These are phyloP conservation scores for Ceratocystis smalleyi DNA, from an alignment of 2,329 filamentous ascomycete genomes.

Conservation along the genomic window DNA sequence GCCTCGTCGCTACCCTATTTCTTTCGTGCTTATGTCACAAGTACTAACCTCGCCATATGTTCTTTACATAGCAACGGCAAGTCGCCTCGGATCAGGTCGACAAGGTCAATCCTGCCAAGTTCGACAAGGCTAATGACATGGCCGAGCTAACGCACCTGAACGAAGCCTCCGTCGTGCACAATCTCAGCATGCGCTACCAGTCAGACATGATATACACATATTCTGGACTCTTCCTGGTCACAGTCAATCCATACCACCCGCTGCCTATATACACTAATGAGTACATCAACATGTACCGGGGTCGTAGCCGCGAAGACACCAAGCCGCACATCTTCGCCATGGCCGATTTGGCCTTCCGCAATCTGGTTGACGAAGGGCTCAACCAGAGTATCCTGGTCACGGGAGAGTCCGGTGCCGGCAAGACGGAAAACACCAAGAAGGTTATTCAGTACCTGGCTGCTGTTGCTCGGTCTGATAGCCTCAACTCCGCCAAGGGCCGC, in stretches of 20 bases:
- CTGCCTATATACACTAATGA: slow-evolving; percentile 92
- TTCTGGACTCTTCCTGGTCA: slow-evolving; percentile 89
- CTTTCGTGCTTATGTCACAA: too few relatives aligned
- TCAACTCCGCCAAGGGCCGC: slow-evolving; percentile 48
- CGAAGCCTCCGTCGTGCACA: slow-evolving; percentile 94
- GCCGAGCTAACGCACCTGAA: slow-evolving; percentile 95
- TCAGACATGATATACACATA: slow-evolving; percentile 97
- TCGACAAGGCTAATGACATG: slow-evolving; percentile 99
- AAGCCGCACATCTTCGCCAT: slow-evolving; percentile 96
- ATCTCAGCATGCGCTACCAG: slow-evolving; percentile 87
- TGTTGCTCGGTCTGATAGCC: slow-evolving; percentile 71
- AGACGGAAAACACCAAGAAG: slow-evolving; percentile 98
- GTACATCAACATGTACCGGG: slow-evolving; percentile 97
- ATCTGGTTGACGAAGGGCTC: slow-evolving; percentile 81
- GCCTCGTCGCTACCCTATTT: too few relatives aligned
- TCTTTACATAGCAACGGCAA: slow-evolving; percentile 54
- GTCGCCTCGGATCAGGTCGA: slow-evolving; percentile 77
- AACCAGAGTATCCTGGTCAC: slow-evolving; percentile 98
- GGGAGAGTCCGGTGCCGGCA: slow-evolving; percentile 92
- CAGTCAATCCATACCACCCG: slow-evolving; percentile 90
- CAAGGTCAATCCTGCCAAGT: slow-evolving; percentile 98
- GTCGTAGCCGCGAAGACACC: slow-evolving; percentile 77
- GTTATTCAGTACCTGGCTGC: slow-evolving; percentile 97
- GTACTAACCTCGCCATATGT: slow-evolving; percentile 3
- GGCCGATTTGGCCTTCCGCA: slow-evolving; percentile 91